Evolutionary conservation across 129 eudicot species (phyloP), one percentile per base, ranked within the genome.

Genomic region (Artemisia annua): DNA sequence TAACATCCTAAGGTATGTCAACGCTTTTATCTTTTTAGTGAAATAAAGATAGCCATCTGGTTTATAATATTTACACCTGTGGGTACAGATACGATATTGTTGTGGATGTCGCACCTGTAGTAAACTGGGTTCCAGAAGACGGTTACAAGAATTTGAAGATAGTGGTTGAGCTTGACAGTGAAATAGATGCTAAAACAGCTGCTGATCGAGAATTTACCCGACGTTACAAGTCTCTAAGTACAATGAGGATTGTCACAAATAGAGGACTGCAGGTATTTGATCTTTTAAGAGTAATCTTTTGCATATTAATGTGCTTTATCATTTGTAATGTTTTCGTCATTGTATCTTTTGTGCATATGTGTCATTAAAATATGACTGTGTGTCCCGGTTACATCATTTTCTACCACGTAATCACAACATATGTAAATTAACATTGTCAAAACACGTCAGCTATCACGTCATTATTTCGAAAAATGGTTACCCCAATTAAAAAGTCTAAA

Each of bases 71-170:
- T 44, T 53, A 20, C 20, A 43, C 52, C 51, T 57, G 15, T 32
- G 76, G 67, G 32, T 81, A 43, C 71, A 95, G 99, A 77, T 95
- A 90, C 66, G 96, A 95, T 67, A 85, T 95, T 28, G 54, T 88
- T 56, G 99, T 89, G 57, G 99, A 95, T 80, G 84, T 90, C 69
- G 91, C 86, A 63, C 99, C 99, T 62, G 94, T 90, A 83, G 83
- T 95, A 76, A 95, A 76, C 76, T 95, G 99, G 99, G 74, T 64
- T 70, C 87, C 94, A 28, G 91, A 90, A 75, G 85, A 95, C 66
- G 94, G 91, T 56, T 95, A 95, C 94, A 86, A 88, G 90, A 83
- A 86, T 73, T 76, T 95, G 77, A 95, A 95, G 76, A 77, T 90
- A 35, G 89, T 90, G 69, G 97, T 95, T 77, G 99, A 90, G 87